A percentile compares a stretch with the other conserved stretches of the same genome.
phyloP scores from a whole-genome alignment of 1,284 basidiomycete genomes.

The Chalciporus sp. region DNA sequence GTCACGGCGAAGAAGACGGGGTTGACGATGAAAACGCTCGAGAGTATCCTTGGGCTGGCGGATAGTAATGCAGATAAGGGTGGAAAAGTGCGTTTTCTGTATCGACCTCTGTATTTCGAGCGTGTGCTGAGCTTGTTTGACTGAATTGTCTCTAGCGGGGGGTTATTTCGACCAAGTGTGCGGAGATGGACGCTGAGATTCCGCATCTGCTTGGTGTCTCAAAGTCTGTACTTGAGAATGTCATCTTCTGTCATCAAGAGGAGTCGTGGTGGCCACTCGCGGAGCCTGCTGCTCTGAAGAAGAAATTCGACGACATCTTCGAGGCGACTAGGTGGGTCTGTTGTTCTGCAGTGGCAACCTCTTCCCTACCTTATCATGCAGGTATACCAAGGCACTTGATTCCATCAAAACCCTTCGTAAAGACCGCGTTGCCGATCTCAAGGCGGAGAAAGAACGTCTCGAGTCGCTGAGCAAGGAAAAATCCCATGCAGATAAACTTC shows the following conservation, averaged over 20 bases:
- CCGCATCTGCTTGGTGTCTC: conserved; percentile 94
- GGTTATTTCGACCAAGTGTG: conserved; percentile 93
- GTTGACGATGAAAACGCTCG: conserved; percentile 97
- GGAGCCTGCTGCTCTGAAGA: conserved; percentile 91
- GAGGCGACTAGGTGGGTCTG: conserved; percentile 85
- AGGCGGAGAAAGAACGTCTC: conserved; percentile 90
- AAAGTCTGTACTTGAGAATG: conserved; percentile 95
- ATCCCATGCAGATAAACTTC: conserved; percentile 82
- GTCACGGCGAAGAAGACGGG: conserved; percentile 93
- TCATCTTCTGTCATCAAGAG: conserved; percentile 99
- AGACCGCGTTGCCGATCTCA: conserved; percentile 88
- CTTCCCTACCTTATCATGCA: conserved; percentile 32
- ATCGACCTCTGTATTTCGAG: neutral
- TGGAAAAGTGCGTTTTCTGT: conserved; percentile 64
- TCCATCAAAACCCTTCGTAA: conserved; percentile 90
- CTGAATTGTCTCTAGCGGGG: conserved; percentile 57
- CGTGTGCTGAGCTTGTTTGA: neutral
- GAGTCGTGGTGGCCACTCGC: conserved; percentile 98
- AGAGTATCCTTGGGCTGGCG: conserved; percentile 83
- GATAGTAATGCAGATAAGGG: conserved; percentile 69
- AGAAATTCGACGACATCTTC: conserved; percentile 99
- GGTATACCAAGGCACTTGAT: conserved; percentile 96
- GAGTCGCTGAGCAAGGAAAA: conserved; percentile 85
- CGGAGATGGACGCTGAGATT: conserved; percentile 95
- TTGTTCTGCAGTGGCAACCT: neutral